These are phyloP conservation scores for Colletotrichum plurivorum DNA, from an alignment of 2,329 filamentous ascomycete species.

Conservation along the genomic window DNA sequence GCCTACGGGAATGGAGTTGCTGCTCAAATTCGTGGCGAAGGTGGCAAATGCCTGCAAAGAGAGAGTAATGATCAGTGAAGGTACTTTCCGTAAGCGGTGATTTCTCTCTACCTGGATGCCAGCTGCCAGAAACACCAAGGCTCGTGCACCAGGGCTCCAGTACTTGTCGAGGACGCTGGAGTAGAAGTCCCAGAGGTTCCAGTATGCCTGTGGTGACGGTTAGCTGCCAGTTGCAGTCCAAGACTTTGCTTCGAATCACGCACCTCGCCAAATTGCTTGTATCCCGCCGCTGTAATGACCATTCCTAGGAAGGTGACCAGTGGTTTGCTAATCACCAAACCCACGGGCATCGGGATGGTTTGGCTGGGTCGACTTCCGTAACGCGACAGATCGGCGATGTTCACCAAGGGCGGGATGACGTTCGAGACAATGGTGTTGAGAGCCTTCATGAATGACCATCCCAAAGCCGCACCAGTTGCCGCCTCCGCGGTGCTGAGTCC, in stretches of 20 bases:
- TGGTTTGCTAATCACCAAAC: slow-evolving; percentile 29
- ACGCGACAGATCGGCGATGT: too few species aligned
- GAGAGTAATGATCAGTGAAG: neutral
- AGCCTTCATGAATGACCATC: too few species aligned
- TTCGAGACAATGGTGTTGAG: too few species aligned
- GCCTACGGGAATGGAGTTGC: slow-evolving; percentile 24
- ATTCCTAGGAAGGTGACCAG: slow-evolving; percentile 13
- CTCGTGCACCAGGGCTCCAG: slow-evolving; percentile 16
- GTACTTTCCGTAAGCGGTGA: neutral
- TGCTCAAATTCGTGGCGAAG: slow-evolving; percentile 19
- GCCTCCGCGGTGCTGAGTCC: too few species aligned
- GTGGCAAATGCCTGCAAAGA: slow-evolving; percentile 12
- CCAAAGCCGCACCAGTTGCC: too few species aligned
- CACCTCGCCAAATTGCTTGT: slow-evolving; percentile 21
- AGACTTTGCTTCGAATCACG: neutral
- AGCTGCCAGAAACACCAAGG: slow-evolving; percentile 13
- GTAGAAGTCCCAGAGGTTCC: slow-evolving; percentile 34
- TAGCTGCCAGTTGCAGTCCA: too few species aligned
- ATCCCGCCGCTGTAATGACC: slow-evolving; percentile 24
- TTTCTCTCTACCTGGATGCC: neutral
- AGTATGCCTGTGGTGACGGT: neutral
- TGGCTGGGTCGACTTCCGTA: too few species aligned
- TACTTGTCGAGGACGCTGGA: slow-evolving; percentile 19
- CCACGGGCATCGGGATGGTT: slow-evolving; percentile 11
- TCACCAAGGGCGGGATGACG: too few species aligned